Evolutionary conservation across 2,329 filamentous ascomycete species (phyloP).

Genomic region (Aspergillus pseudoglaucus): DNA sequence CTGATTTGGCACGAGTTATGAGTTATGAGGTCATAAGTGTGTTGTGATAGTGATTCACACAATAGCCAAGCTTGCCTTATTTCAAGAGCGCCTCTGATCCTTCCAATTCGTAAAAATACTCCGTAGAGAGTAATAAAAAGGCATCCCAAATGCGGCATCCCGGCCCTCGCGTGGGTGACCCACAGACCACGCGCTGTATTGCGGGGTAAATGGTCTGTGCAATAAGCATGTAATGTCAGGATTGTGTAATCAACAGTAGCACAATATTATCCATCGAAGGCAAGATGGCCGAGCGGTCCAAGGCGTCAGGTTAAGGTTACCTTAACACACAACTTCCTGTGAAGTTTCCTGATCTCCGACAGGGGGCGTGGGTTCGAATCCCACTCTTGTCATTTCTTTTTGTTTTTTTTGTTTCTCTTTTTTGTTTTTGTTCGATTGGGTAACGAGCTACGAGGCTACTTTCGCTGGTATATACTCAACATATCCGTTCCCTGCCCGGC

Average conservation of each 20-base stretch:
- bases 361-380: conserved; percentile 6
- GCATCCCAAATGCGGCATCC: background rate
- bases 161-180: background rate
- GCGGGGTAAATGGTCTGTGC: background rate
- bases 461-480: conserved; percentile 3
- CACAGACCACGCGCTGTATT: background rate
- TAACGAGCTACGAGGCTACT: background rate
- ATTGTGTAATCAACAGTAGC: background rate
- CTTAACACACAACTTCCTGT: background rate
- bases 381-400: conserved; percentile 4
- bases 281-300: conserved; percentile 2
- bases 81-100: too few relatives aligned
- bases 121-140: background rate
- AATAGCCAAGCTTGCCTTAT: too few relatives aligned
- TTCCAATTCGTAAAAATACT: too few relatives aligned
- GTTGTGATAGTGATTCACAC: too few relatives aligned
- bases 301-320: conserved; percentile 4
- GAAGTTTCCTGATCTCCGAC: conserved; percentile 3
- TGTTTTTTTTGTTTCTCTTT: background rate
- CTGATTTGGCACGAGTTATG: background rate
- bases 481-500: conserved; percentile 4
- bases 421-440: background rate
- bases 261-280: background rate
- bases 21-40: background rate
- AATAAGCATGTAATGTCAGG: background rate